A percentile compares a stretch with the other conserved stretches of the same genome.
phyloP scores from a whole-genome alignment of 2,329 filamentous ascomycete species.

The Fusarium sp. region DNA sequence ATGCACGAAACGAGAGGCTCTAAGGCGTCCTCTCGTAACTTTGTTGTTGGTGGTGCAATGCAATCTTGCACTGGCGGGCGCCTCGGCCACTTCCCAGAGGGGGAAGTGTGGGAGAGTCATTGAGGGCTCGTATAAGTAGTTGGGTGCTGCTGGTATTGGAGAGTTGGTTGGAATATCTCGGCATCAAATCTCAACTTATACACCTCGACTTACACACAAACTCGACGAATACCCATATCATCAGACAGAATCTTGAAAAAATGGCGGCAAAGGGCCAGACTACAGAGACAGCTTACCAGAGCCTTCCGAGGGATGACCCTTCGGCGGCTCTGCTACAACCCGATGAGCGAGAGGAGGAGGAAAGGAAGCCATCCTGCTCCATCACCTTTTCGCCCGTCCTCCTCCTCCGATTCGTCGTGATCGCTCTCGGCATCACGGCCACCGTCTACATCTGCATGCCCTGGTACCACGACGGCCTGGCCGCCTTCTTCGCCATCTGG shows the following conservation, averaged over 20 bases:
- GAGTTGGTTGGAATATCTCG: background rate
- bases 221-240: background rate
- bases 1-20: constrained; percentile 15
- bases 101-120: background rate
- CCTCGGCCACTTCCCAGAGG: constrained; percentile 21
- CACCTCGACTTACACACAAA: background rate
- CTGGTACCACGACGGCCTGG: background rate
- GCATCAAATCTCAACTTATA: background rate
- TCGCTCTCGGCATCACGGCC: constrained; percentile 31
- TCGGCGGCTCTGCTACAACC: constrained; percentile 29
- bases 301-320: constrained; percentile 32
- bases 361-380: constrained; percentile 14
- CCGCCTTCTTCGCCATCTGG: constrained; percentile 23
- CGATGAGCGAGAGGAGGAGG: constrained; percentile 17
- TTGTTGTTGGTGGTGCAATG: background rate
- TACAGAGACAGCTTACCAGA: constrained; percentile 19
- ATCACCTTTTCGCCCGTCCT: constrained; percentile 32
- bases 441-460: constrained; percentile 20
- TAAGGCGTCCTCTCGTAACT: background rate
- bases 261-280: constrained; percentile 32
- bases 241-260: background rate
- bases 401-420: constrained; percentile 23
- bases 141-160: background rate
- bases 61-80: background rate
- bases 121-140: constrained; percentile 18